Base-by-base conservation (phyloP, 139 green algal genomes). In the Volvox africanus region DNA sequence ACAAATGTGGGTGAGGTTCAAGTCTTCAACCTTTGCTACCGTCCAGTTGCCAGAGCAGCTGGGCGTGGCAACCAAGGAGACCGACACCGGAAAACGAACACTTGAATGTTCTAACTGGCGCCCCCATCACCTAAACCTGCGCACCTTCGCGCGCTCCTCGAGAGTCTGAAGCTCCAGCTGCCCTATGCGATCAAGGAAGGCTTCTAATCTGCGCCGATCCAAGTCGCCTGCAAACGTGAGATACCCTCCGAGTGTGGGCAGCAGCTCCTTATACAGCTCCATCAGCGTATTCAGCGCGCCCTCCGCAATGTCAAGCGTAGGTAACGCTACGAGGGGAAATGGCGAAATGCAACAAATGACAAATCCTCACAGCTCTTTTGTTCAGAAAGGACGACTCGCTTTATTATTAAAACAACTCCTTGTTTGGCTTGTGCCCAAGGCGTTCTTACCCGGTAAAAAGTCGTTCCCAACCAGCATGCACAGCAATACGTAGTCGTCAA, bases 381-480 rank as follows among this genome's bases (percentile, higher is more conserved):
- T 55, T 55, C 44, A 55, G 44, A 5, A 55, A 55, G 44, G 44
- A 5, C 44, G 44, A 55, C 44, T 9, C 44, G 5, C 44, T 14
- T 55, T 9, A 55, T 55, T 14, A 5, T 55, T 55, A 9, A 55
- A 55, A 55, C n/a, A n/a, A n/a, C n/a, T n/a, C n/a, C n/a, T n/a
- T n/a, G n/a, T n/a, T n/a, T n/a, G n/a, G n/a, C n/a, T n/a, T n/a
- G n/a, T n/a, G n/a, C n/a, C 44, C 44, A 55, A 55, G 44, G 44
- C 44, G 5, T 44, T 1, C 80, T 69, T 37, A 83, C 95, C 86
- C 75, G 97, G 98, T 88, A 99, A 87, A 86, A 99, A 99, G 91
- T 99, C 97, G 91, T 99, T 99, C 61, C 98, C 98, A 28, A 99
- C 95, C 17, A 99, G 95, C 97, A 99, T 99, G 94, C 97, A 99